phyloP scores from a whole-genome alignment of 2,329 filamentous ascomycete genomes.

The Lasiodiplodia gonubiensis region DNA sequence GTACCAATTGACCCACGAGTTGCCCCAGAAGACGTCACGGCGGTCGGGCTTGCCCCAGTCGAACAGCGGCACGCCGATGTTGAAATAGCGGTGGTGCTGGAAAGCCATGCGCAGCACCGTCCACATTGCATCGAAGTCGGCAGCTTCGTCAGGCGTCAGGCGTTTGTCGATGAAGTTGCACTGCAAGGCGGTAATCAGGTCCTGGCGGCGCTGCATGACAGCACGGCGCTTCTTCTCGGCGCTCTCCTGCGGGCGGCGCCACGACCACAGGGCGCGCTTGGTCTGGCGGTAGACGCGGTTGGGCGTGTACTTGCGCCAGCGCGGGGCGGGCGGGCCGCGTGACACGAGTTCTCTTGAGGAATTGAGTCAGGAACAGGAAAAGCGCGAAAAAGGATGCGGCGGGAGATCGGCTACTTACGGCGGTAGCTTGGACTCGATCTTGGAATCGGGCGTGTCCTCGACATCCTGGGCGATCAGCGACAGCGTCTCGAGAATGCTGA shows the following conservation, averaged over 20 bases:
- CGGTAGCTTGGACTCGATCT: constrained; percentile 27
- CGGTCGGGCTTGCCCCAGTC: constrained; percentile 29
- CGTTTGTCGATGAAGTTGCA: constrained; percentile 25
- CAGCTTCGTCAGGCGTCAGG: constrained; percentile 33
- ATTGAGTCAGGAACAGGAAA: neutral
- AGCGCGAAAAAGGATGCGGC: neutral
- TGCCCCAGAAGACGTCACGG: constrained; percentile 32
- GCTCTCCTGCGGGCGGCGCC: constrained; percentile 24
- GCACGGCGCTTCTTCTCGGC: constrained; percentile 20
- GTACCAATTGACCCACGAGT: constrained; percentile 43
- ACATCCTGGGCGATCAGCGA: constrained; percentile 37
- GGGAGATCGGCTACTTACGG: constrained; percentile 10
- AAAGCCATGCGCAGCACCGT: constrained; percentile 39
- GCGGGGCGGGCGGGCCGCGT: neutral
- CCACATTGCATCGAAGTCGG: constrained; percentile 42
- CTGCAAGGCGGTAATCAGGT: constrained; percentile 32
- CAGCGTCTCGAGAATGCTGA: constrained; percentile 37
- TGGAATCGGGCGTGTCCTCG: constrained; percentile 29
- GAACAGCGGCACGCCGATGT: constrained; percentile 39
- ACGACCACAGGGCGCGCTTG: constrained; percentile 24
- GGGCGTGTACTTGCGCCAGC: constrained; percentile 20
- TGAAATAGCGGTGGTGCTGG: constrained; percentile 36
- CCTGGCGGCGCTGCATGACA: constrained; percentile 30
- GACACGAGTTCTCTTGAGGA: constrained; percentile 17
- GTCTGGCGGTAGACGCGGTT: constrained; percentile 27